These are phyloP conservation scores for Aphanomyces stellatus DNA, from an alignment of 352 stramenopile species.

Conservation along the genomic window DNA sequence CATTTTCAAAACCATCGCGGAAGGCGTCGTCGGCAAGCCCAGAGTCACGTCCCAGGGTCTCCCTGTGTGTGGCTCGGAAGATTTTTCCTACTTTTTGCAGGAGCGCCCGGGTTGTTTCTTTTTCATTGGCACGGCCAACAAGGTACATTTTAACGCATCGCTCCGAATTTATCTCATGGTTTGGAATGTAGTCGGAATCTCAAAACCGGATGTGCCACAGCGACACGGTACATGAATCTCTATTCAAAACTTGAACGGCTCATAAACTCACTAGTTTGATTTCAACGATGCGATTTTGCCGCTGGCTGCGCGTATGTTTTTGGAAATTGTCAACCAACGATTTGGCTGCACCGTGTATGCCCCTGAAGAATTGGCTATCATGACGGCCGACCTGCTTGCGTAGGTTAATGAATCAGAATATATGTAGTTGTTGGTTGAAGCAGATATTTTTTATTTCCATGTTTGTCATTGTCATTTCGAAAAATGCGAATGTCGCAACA, in stretches of 20 bases:
- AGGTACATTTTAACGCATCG: slow-evolving; percentile 10
- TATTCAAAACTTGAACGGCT: slow-evolving; percentile 57
- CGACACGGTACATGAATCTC: slow-evolving; percentile 43
- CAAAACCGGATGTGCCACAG: slow-evolving; percentile 26
- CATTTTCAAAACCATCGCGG: slow-evolving; percentile 58
- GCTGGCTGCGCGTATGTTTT: slow-evolving; percentile 62
- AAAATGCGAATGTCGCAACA: no score
- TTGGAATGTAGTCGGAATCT: background rate
- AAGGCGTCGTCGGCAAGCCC: slow-evolving; percentile 43
- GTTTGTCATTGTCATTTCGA: no score
- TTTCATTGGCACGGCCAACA: slow-evolving; percentile 72
- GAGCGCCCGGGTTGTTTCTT: slow-evolving; percentile 78
- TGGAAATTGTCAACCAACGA: slow-evolving; percentile 61
- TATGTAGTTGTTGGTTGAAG: no score
- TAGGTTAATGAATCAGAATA: no score
- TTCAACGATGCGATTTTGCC: slow-evolving; percentile 79
- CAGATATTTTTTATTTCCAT: no score
- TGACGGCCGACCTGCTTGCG: background rate
- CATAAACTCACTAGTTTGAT: slow-evolving; percentile 30
- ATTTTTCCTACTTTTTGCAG: slow-evolving; percentile 90
- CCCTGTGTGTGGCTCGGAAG: slow-evolving; percentile 89
- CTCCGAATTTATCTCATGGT: background rate
- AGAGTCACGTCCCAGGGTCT: slow-evolving; percentile 73
- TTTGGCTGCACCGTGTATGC: slow-evolving; percentile 59
- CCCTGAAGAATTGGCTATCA: slow-evolving; percentile 35